Conservation (phyloP, 192 early-diverging fungal genomes). For the Kickxella alabastrina region DNA sequence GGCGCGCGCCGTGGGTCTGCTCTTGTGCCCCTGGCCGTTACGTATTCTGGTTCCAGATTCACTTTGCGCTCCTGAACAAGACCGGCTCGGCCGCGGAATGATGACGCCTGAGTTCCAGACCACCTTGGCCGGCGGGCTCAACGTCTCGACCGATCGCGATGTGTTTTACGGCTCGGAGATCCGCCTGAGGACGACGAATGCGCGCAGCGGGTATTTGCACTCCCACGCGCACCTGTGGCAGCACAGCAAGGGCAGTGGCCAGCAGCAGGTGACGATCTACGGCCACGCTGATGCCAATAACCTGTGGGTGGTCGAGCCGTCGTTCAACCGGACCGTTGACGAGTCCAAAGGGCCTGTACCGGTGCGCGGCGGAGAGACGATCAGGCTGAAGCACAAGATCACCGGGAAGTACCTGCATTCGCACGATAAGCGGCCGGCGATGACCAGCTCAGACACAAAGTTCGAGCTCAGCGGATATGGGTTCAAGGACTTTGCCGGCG, state of each 20-base stretch:
- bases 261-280: constrained; percentile 82
- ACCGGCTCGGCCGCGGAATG: constrained; percentile 86
- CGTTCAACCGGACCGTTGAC: constrained; percentile 39
- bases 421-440: constrained; percentile 66
- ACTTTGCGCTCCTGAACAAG: constrained; percentile 75
- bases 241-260: constrained; percentile 64
- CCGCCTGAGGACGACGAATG: constrained; percentile 39
- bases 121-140: constrained; percentile 61
- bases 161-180: constrained; percentile 53
- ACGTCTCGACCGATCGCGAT: constrained; percentile 40
- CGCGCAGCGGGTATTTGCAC: constrained; percentile 50
- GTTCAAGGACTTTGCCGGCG: constrained; percentile 67
- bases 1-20: constrained; percentile 79
- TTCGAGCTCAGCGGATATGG: constrained; percentile 76
- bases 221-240: constrained; percentile 62
- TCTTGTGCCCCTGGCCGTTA: constrained; percentile 82
- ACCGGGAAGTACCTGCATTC: constrained; percentile 68
- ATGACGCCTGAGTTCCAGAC: constrained; percentile 91
- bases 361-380: constrained; percentile 61
- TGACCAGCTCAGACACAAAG: constrained; percentile 62
- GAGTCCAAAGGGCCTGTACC: constrained; percentile 40
- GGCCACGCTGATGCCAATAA: constrained; percentile 85
- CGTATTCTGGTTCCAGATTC: constrained; percentile 81
- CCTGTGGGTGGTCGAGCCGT: constrained; percentile 60
- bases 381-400: constrained; percentile 65